phyloP scores from a whole-genome alignment of 2,329 filamentous ascomycete species.

The Claviceps sp. region DNA sequence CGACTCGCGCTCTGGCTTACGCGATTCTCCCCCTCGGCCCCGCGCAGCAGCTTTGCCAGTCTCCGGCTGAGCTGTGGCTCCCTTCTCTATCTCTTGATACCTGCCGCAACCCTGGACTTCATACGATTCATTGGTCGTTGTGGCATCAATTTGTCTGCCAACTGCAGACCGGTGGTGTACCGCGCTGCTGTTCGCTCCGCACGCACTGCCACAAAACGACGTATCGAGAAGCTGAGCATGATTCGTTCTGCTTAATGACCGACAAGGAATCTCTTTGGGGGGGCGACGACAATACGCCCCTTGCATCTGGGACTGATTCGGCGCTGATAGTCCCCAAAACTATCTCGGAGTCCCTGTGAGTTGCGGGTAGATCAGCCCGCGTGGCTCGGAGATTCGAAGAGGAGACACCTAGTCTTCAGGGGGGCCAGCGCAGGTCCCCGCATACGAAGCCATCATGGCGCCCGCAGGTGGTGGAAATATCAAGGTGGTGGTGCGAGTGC shows the following conservation, averaged over 20 bases:
- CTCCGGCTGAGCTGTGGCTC: background rate
- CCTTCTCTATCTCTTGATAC: background rate
- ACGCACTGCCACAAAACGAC: background rate
- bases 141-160: background rate
- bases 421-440: conserved; percentile 25
- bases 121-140: background rate
- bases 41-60: background rate
- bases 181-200: background rate
- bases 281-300: background rate
- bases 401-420: conserved; percentile 14
- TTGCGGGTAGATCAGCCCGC: background rate
- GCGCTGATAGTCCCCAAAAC: background rate
- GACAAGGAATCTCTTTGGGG: background rate
- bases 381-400: conserved; percentile 14
- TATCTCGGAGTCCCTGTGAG: background rate
- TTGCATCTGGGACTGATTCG: background rate
- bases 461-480: conserved; percentile 80
- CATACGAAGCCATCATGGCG: conserved; percentile 21
- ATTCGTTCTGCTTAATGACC: conserved; percentile 6
- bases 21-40: background rate
- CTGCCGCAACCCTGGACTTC: background rate
- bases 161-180: background rate
- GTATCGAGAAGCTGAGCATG: conserved; percentile 7
- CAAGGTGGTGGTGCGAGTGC: conserved; percentile 95
- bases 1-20: background rate